Evolutionary conservation across 2,329 filamentous ascomycete species (phyloP), one percentile per base, ranked within the genome.

Genomic region (Rugonectria rugulosa): DNA sequence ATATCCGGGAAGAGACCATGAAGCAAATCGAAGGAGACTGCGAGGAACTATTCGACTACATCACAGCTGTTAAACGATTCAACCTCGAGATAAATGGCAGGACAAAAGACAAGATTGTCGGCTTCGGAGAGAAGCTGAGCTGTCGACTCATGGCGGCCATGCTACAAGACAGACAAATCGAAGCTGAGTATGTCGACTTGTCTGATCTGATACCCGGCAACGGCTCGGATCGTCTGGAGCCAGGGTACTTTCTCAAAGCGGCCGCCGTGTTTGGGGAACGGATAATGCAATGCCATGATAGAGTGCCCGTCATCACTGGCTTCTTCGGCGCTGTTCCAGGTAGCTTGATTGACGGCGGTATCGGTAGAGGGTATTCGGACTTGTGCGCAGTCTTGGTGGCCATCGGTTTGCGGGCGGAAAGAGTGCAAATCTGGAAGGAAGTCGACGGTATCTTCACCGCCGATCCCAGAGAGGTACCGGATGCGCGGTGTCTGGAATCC

Each of bases 351-450:
- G 90, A 94, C 66, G 86, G 86, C 36, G 90, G 96, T 65, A 91
- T 99, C 61, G 95, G 95, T 17, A 89, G 95, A 66, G 95, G 95
- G 24, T 99, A 99, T 75, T 98, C 95, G 9, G 95, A 99, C 75
- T 84, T 99, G 40, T 98, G 95, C 72, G 94, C 95, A 11, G 93
- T 94, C 5, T 81, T 99, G 14, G 88, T 93, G 46, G 92, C 95
- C 2, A 94, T 99, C 9, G 94, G 92, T 4, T 79, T 96, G 14
- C 81, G 85, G 66, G 95, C 95, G 1, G 80, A 88, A 49, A 95
- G 99, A 74, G 82, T 99, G 47, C 95, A 99, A 74, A 90, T 99
- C 61, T 98, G 95, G 95, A 99, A 99, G 78, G 95, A 99, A 73
- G 95, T 99, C 6, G 95, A 99, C 73, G 93, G 92, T 56, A 96